phyloP scores from a whole-genome alignment of 495 filamentous ascomycete species.

The Hapsidospora chrysogenum region DNA sequence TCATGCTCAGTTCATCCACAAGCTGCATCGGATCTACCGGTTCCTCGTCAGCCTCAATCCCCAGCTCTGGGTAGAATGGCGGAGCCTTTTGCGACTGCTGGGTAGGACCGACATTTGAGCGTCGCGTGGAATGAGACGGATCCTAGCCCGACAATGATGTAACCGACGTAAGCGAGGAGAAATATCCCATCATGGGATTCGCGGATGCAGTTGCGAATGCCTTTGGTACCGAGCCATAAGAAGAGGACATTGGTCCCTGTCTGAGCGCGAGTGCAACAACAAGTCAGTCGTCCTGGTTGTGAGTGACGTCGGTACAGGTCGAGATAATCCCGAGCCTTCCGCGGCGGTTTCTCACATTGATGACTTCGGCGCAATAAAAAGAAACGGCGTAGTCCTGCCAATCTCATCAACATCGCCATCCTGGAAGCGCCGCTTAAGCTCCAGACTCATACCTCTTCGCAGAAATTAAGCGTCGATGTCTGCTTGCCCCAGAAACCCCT shows the following conservation, averaged over 20 bases:
- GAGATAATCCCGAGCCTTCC: neutral
- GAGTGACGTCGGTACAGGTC: neutral
- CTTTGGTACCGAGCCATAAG: constrained; percentile 53
- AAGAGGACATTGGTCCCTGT: constrained; percentile 72
- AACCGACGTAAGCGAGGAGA: constrained; percentile 52
- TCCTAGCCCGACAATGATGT: constrained; percentile 62
- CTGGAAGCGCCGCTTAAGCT: neutral
- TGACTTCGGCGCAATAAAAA: constrained; percentile 27
- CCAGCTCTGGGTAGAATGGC: neutral
- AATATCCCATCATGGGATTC: constrained; percentile 62
- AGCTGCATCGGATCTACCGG: constrained; percentile 84
- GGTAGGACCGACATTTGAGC: constrained; percentile 62
- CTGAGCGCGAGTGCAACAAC: too few relatives aligned
- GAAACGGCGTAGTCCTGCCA: constrained; percentile 33
- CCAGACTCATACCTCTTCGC: constrained; percentile 70
- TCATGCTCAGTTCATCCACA: constrained; percentile 93
- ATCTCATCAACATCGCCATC: neutral
- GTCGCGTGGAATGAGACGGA: constrained; percentile 74
- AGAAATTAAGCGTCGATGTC: constrained; percentile 85
- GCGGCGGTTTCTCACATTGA: constrained; percentile 18
- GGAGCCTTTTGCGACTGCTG: neutral
- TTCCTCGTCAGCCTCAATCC: constrained; percentile 5
- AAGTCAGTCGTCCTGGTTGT: constrained; percentile 13
- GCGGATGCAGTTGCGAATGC: constrained; percentile 49
- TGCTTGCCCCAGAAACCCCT: constrained; percentile 79